Evolutionary conservation across 2,329 filamentous ascomycete species (phyloP).

Genomic region (Sphaerulina musiva): DNA sequence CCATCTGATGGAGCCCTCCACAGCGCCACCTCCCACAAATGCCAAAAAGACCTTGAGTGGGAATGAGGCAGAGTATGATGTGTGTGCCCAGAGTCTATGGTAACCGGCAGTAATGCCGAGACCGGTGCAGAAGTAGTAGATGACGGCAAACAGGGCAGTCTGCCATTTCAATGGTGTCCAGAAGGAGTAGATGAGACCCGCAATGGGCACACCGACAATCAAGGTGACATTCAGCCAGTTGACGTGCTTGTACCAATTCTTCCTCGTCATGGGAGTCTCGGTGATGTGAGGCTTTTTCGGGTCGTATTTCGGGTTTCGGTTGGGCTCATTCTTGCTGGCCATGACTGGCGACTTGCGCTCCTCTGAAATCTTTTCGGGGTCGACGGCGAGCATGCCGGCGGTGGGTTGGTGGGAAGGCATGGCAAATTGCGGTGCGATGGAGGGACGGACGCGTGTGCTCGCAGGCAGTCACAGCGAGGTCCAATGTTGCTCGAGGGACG

Average conservation of each 20-base stretch:
- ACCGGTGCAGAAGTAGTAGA: constrained; percentile 74
- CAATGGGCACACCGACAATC: constrained; percentile 69
- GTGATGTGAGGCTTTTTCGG: constrained; percentile 78
- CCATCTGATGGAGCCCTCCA: constrained; percentile 81
- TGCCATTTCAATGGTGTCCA: constrained; percentile 69
- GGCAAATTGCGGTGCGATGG: constrained; percentile 9
- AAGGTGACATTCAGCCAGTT: constrained; percentile 87
- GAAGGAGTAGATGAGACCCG: constrained; percentile 65
- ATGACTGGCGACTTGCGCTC: constrained; percentile 9
- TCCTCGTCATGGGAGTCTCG: constrained; percentile 69
- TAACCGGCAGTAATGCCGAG: constrained; percentile 51
- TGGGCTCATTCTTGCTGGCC: constrained; percentile 39
- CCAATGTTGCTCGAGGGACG: no score
- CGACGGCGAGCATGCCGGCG: constrained; percentile 21
- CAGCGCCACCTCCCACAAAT: constrained; percentile 71
- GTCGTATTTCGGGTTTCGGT: constrained; percentile 48
- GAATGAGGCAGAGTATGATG: constrained; percentile 68
- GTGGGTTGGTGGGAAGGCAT: constrained; percentile 51
- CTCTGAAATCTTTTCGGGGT: constrained; percentile 18
- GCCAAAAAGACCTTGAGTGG: constrained; percentile 78
- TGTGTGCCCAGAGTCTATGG: constrained; percentile 81
- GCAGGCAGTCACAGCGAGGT: no score
- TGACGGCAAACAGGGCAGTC: constrained; percentile 65
- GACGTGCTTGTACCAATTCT: constrained; percentile 87
- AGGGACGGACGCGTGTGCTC: neutral